phyloP scores from a whole-genome alignment of 495 filamentous ascomycete genomes.

The Penicillium bialowiezense region DNA sequence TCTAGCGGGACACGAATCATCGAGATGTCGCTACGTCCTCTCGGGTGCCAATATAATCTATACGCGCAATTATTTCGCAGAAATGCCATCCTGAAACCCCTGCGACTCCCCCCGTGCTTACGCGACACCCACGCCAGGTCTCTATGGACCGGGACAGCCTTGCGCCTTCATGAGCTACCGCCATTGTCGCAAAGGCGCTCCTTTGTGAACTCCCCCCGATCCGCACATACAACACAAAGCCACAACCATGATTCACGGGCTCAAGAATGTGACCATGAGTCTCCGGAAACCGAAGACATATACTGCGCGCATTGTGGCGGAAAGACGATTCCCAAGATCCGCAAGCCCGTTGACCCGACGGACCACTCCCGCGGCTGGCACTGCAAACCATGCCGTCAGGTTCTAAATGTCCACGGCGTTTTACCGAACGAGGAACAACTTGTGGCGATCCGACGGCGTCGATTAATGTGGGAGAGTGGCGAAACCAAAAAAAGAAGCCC shows the following conservation, averaged over 20 bases:
- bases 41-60: slow-evolving; percentile 1
- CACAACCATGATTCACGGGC: neutral
- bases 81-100: neutral
- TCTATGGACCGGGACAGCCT: neutral
- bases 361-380: slow-evolving; percentile 3
- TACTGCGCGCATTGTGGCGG: slow-evolving; percentile 2
- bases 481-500: neutral
- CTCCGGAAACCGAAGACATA: neutral
- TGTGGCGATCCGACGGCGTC: neutral
- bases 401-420: neutral
- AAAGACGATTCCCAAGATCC: neutral
- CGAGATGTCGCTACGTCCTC: slow-evolving; percentile 4
- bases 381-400: neutral
- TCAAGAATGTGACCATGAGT: neutral
- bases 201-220: neutral
- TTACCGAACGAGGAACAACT: slow-evolving; percentile 6
- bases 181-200: neutral
- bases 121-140: neutral
- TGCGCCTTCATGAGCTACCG: neutral
- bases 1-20: neutral
- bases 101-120: neutral
- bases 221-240: neutral
- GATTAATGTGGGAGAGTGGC: neutral
- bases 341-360: neutral
- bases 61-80: neutral